Base-by-base conservation (phyloP, 306 rosid species). In the Gleditsia sinensis region DNA sequence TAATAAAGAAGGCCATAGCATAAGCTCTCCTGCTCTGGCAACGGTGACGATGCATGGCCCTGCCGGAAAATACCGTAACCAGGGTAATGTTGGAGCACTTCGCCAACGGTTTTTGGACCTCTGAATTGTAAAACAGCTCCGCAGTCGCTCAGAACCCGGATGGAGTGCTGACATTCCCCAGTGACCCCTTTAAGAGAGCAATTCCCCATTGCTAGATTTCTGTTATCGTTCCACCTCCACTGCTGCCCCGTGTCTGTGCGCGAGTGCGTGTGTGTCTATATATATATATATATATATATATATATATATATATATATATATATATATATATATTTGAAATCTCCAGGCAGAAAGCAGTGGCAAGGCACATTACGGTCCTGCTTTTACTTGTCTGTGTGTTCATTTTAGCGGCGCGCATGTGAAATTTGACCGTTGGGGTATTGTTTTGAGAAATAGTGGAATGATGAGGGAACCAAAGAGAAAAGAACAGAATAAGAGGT, bases 401-500 rank as follows among this genome's bases (percentile, higher is more conserved):
- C n/a, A 40, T 8, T 21, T 30, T 49, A 81, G 79, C 78, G 86
- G 88, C 59, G 79, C 76, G 84, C 84, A 86, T 82, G 93, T 90
- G 96, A 84, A 69, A 78, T 62, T 80, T 84, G 82, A 86, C 96
- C 88, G 93, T 88, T 90, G 87, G 81, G 78, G 69, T 51, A 74
- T 73, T 83, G 49, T 28, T 80, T 75, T 73, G 75, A 67, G 34
- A 14, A 46, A 48, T 27, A 16, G 30, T 59, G 45, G 45, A 59
- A 51, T 45, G 71, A 17, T 12, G 45, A 70, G 43, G 24, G 67
- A 80, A 78, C 79, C 85, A 78, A 71, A 72, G 80, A 82, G 64
- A 70, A 85, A 83, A 78, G 71, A 85, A 85, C 82, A 83, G 88
- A 75, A 42, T 21, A 40, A 64, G 65, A 71, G 77, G 75, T 75